Percentiles rank a stretch among this genome's conserved stretches.
Evolutionary conservation across 202 grass and related monocot genomes (phyloP).

Genomic region (Elaeis oleifera): DNA sequence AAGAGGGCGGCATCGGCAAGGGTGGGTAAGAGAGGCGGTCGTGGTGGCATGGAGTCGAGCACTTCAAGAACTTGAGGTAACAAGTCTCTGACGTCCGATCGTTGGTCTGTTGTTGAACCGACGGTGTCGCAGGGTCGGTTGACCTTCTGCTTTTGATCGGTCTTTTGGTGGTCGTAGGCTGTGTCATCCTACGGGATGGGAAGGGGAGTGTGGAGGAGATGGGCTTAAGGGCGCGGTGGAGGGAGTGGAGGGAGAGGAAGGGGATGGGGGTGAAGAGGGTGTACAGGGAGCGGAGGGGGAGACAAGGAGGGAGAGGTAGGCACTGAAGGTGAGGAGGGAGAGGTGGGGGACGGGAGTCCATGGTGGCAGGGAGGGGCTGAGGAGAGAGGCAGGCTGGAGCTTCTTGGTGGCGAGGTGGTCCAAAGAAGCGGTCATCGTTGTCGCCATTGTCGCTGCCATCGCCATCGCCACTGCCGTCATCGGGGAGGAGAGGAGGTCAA

Average conservation of each 20-base stretch:
- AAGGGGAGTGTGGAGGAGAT: conserved; percentile 22
- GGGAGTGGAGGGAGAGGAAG: conserved; percentile 59
- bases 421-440: conserved; percentile 24
- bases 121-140: background rate
- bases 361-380: conserved; percentile 27
- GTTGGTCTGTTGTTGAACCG: background rate
- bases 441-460: conserved; percentile 15
- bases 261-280: conserved; percentile 60
- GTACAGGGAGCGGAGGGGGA: conserved; percentile 35
- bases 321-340: conserved; percentile 32
- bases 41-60: conserved; percentile 27
- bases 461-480: conserved; percentile 30
- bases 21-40: too few species aligned
- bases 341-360: conserved; percentile 8
- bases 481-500: conserved; percentile 32
- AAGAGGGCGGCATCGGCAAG: too few species aligned
- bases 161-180: conserved; percentile 25
- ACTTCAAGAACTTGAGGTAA: conserved; percentile 36
- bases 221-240: conserved; percentile 20
- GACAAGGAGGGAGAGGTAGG: conserved; percentile 72
- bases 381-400: conserved; percentile 32
- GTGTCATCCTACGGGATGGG: background rate
- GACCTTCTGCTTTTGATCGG: conserved; percentile 25
- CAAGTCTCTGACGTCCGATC: conserved; percentile 6
- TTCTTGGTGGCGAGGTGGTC: conserved; percentile 18